Conservation (phyloP, 2,329 filamentous ascomycete genomes). For the Cladophialophora carrionii region DNA sequence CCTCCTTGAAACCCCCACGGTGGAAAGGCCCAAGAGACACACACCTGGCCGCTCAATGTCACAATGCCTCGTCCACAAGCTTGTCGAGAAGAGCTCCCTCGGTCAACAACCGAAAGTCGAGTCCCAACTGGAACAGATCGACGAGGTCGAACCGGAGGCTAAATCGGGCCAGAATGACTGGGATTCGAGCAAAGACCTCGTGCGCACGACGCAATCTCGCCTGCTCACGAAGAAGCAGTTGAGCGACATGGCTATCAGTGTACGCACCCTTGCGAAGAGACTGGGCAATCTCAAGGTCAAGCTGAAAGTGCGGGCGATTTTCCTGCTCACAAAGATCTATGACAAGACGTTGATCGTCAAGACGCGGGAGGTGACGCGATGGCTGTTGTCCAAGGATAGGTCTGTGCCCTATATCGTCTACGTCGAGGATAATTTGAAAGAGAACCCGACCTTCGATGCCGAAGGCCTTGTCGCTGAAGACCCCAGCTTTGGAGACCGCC, state of each 20-base stretch:
- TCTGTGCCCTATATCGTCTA: constrained; percentile 73
- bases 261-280: constrained; percentile 84
- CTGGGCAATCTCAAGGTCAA: constrained; percentile 81
- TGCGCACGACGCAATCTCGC: constrained; percentile 62
- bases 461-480: constrained; percentile 68
- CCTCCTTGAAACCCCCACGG: constrained; percentile 35
- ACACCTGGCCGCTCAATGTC: constrained; percentile 50
- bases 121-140: constrained; percentile 34
- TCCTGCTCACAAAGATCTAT: constrained; percentile 89
- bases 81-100: constrained; percentile 52
- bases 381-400: constrained; percentile 75
- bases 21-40: constrained; percentile 43
- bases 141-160: constrained; percentile 36
- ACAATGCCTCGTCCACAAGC: constrained; percentile 64
- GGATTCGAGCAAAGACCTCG: constrained; percentile 40
- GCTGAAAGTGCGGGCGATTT: constrained; percentile 79
- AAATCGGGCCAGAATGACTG: constrained; percentile 32
- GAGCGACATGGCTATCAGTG: constrained; percentile 95
- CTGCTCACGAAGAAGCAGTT: constrained; percentile 92
- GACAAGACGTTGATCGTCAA: constrained; percentile 78
- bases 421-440: constrained; percentile 74
- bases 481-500: constrained; percentile 57
- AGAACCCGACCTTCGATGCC: constrained; percentile 73
- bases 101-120: constrained; percentile 34
- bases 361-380: constrained; percentile 75